Conservation (phyloP, 2,329 filamentous ascomycete genomes). For the Podosphaera fusca region DNA sequence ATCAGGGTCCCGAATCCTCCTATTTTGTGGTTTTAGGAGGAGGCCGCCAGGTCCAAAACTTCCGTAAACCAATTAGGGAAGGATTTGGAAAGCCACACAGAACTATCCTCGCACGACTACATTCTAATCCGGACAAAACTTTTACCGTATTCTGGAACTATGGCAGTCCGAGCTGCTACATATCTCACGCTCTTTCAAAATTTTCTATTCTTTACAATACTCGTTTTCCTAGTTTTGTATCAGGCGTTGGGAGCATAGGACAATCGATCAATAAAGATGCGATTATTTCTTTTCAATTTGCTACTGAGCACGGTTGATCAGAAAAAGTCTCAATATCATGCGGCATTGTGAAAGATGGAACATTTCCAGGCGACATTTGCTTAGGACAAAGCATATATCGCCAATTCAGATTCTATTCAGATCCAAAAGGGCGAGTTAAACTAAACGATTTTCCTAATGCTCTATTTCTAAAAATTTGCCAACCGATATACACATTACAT, state of each 20-base stretch:
- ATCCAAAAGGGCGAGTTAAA: not conserved
- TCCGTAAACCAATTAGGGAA: not conserved
- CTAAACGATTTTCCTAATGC: not conserved
- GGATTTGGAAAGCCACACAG: not conserved
- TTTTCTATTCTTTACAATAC: not conserved
- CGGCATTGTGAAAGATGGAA: not conserved
- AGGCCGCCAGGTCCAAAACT: not conserved
- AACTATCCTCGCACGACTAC: not conserved
- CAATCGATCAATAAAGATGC: not conserved
- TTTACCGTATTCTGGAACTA: not conserved
- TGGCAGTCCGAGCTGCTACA: not conserved
- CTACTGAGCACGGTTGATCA: not conserved
- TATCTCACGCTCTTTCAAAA: not conserved
- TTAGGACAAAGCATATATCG: not conserved
- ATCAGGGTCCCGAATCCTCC: constrained; percentile 1
- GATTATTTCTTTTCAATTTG: not conserved
- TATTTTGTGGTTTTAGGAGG: constrained; percentile 1
- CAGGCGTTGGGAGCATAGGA: not conserved
- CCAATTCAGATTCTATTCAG: not conserved
- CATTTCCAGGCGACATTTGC: not conserved
- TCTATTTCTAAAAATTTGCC: not conserved
- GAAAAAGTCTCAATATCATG: not conserved
- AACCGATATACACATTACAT: not conserved
- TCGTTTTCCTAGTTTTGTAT: not conserved
- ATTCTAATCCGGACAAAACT: not conserved